Base-by-base conservation (phyloP, 257 asterid genomes). In the Nicotiana attenuata region DNA sequence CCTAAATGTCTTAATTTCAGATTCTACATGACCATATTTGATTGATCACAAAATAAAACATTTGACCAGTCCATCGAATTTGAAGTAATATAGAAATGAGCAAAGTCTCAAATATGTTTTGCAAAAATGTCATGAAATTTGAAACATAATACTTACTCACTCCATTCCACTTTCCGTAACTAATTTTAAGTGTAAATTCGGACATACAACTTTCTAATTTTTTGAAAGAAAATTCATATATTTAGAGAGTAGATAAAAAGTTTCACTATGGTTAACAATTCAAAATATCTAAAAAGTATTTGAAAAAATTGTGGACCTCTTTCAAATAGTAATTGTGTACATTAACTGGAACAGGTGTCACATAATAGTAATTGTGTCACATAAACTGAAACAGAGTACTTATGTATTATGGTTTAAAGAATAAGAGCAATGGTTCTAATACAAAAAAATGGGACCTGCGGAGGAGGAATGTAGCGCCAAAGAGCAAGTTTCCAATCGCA, bases 401-500 rank as follows among this genome's bases (percentile, higher is more conserved):
- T 17, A 77, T 9, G 14, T 29, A 11, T 20, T 8, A 56, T 77
- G 10, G 80, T 20, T 17, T 28, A 19, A 60, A 3, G 7, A 19
- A 15, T 26, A 16, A 28, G n/a, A 26, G 31, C n/a, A 26, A 77
- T 11, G 55, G 60, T 29, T 55, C 29, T 50, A 24, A 53, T n/a
- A 47, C 7, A 19, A 45, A 17, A 6, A 53, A 0, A 0, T 1
- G 3, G 59, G 19, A 95, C 99, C 97, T 91, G 86, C 10, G 99
- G 93, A 80, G 95, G 87, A 15, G 99, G 98, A 47, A 77, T 85
- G 82, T 94, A 96, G 26, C 99, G 98, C 99, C 98, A 96, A 83
- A 96, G 97, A 28, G 98, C 95, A 82, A 96, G 95, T 31, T 89
- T 82, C 99, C 98, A 94, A 53, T 78, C 90, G 13, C 94, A 93